Base-by-base conservation (phyloP, 2,329 filamentous ascomycete genomes). In the Ciborinia camelliae region DNA sequence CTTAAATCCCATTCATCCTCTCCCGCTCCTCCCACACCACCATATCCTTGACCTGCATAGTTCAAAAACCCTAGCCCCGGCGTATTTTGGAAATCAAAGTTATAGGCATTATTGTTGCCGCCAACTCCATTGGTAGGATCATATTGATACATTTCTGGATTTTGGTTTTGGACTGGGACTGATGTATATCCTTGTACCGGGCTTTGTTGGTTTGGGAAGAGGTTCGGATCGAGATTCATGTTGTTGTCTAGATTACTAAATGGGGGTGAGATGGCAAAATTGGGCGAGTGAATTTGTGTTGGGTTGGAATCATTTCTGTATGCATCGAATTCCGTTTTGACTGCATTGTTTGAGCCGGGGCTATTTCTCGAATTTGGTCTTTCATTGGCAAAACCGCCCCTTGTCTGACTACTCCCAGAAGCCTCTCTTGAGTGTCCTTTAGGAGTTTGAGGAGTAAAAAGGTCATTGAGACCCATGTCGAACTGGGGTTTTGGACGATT, bases 391-490 rank as follows among this genome's bases (percentile, higher is more conserved):
- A 58, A 58, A 10, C 43, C 30, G 2, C 18, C 43, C 8, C 28
- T 58, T 7, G 54, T 18, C 20, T 47, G 54, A 18, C 35, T 58
- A 18, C 12, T 58, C 6, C 28, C 41, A 47, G 54, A 58, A 8
- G 39, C 28, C 28, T 35, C 41, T 8, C 41, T 58, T 8, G 54
- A 58, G 35, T 58, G 54, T 20, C 54, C 54, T 47, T 47, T 58
- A 14, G 48, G 39, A 35, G 37, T 26, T 12, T 54, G 23, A 23
- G 62, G 26, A n/a, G 54, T 26, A 28, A 73, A 69, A n/a, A 75
- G 71, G 48, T 74, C 72, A 50, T 74, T 72, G 37, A 75, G 68
- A 23, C 69, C 73, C 72, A 74, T 75, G 41, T 75, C 73, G 48
- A 75, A 75, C 53, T 70, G 69, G 12, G 70, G 70, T 67, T 73